Base-by-base conservation (phyloP, 495 filamentous ascomycete genomes). In the Neurospora sp. region DNA sequence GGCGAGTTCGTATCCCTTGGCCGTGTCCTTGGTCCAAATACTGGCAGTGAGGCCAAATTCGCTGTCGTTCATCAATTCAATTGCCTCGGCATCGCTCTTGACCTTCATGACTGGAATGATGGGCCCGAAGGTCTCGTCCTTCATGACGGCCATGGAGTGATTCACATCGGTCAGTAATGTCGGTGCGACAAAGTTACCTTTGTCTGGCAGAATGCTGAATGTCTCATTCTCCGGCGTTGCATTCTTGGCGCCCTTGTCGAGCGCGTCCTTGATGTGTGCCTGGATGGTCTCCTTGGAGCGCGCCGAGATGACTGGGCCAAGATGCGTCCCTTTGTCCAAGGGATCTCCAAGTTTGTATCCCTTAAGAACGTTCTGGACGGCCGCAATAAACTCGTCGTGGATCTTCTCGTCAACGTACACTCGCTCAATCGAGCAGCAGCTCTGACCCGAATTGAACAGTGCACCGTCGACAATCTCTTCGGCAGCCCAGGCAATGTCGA, bases 381-480 rank as follows among this genome's bases (percentile, higher is more conserved):
- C 91, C 42, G 86, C 83, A n/a, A 97, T 83, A 75, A 98, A 96
- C 12, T 87, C 77, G 71, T 95, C 92, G 78, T 97, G 89, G 72
- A 98, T 87, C 71, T 87, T 89, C 70, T 92, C 92, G 74, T 94
- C 90, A 3, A 97, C 96, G 75, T 98, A 98, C 8, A 99, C 89
- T 37, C 96, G 87, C 83, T 98, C 96, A 69, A 98, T 87, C 7
- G 92, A 90, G 82, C 96, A 98, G 84, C 96, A 99, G 77, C 94
- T 97, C 81, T 99, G 96, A 27, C 96, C 96, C 40, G 93, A 96
- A 82, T 98, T 99, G 85, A 98, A 99, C 45, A 99, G 85, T 4
- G 94, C 93, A 4, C 95, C 94, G 77, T 97, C 94, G 39, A 97
- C 92, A 73, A 97, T 93, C 81, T 97, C 93, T 77, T 92, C 93